Evolutionary conservation across 2,329 filamentous ascomycete species (phyloP).

Genomic region (Chaetomium strumarium): DNA sequence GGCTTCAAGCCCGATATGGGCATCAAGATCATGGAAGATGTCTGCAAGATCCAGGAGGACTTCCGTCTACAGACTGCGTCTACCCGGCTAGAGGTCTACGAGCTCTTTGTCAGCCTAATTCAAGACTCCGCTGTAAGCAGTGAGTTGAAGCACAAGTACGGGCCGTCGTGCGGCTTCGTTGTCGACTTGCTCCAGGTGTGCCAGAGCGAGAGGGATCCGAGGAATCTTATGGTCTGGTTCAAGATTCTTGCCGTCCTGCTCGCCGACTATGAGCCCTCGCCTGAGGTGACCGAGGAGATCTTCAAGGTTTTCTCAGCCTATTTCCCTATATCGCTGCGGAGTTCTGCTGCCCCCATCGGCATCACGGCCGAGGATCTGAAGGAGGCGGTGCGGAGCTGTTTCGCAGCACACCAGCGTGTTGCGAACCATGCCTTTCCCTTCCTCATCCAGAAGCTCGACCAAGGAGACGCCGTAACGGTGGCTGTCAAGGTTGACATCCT

Average conservation of each 20-base stretch:
- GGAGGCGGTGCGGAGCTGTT: constrained; percentile 46
- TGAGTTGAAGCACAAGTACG: constrained; percentile 41
- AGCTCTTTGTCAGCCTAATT: constrained; percentile 42
- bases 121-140: constrained; percentile 37
- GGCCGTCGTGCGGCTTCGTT: constrained; percentile 42
- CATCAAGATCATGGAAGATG: constrained; percentile 42
- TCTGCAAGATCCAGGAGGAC: constrained; percentile 50
- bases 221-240: constrained; percentile 54
- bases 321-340: constrained; percentile 54
- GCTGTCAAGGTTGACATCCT: constrained; percentile 56
- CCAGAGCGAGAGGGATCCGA: constrained; percentile 50
- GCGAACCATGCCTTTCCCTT: constrained; percentile 46
- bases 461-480: constrained; percentile 52
- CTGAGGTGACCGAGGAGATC: constrained; percentile 43
- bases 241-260: constrained; percentile 42
- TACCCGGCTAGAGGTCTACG: constrained; percentile 48
- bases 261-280: constrained; percentile 38
- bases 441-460: constrained; percentile 51
- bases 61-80: constrained; percentile 48
- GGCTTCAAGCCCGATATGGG: constrained; percentile 45
- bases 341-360: constrained; percentile 42
- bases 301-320: constrained; percentile 54
- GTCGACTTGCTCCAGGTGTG: constrained; percentile 46
- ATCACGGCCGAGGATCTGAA: constrained; percentile 55
- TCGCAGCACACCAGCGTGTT: constrained; percentile 44